Evolutionary conservation across 2,329 filamentous ascomycete species (phyloP).

Genomic region (Tetracladium maxilliforme): DNA sequence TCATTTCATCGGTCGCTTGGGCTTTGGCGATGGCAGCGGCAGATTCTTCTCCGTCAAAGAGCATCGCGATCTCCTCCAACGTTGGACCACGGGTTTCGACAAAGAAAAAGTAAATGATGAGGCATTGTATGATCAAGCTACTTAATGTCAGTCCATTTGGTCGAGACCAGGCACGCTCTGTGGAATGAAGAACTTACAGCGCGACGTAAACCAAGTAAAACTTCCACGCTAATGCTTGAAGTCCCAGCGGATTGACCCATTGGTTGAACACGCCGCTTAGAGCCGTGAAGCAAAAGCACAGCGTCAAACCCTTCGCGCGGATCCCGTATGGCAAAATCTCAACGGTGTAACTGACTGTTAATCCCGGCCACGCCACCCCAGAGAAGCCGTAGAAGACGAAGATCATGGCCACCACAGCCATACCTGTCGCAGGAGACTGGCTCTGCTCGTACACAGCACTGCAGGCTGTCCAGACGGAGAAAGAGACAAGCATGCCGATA

Average conservation of each 20-base stretch:
- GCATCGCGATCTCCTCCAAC: constrained; percentile 1
- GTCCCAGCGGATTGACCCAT: constrained; percentile 19
- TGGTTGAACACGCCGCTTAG: constrained; percentile 16
- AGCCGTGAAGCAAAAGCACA: constrained; percentile 14
- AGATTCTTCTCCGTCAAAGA: constrained; percentile 3
- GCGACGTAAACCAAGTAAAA: constrained; percentile 18
- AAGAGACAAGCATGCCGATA: constrained; percentile 14
- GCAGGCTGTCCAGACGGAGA: constrained; percentile 12
- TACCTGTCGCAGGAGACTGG: constrained; percentile 26
- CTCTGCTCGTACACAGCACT: too few relatives aligned
- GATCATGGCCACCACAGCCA: constrained; percentile 39
- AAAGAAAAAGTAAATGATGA: constrained; percentile 3
- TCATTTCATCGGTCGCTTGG: too few relatives aligned
- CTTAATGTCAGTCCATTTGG: too few relatives aligned
- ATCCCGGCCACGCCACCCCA: constrained; percentile 42
- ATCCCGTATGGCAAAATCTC: constrained; percentile 23
- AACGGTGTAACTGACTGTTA: constrained; percentile 32
- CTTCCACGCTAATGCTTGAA: constrained; percentile 19
- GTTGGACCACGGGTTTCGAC: constrained; percentile 2
- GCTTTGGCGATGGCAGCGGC: too few relatives aligned
- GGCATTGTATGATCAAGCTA: too few relatives aligned
- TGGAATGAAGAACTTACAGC: too few relatives aligned
- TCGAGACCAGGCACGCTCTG: too few relatives aligned
- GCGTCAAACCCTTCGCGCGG: constrained; percentile 20
- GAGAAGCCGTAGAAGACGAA: constrained; percentile 46